These are phyloP conservation scores for Peltaster fructicola DNA, from an alignment of 2,329 filamentous ascomycete species.

Conservation along the genomic window DNA sequence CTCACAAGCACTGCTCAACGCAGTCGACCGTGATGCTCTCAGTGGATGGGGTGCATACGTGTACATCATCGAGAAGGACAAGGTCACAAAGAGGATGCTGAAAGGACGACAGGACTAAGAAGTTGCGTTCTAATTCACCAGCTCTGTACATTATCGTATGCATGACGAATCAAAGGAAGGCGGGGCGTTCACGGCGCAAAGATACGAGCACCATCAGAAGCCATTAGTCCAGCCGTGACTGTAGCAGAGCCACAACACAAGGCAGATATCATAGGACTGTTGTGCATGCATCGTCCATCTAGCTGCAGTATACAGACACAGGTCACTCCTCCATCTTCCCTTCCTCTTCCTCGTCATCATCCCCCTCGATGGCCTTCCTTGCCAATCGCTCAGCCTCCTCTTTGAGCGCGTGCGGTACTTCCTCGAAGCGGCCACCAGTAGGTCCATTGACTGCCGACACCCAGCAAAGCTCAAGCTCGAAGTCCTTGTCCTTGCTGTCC, in stretches of 20 bases:
- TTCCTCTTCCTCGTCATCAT: slow-evolving; percentile 68
- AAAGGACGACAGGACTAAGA: slow-evolving; percentile 90
- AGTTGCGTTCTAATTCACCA: no score
- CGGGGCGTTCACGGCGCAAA: no score
- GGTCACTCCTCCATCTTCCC: slow-evolving; percentile 94
- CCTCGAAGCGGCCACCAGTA: slow-evolving; percentile 81
- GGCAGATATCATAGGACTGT: no score
- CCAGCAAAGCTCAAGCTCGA: slow-evolving; percentile 99
- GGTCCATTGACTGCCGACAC: slow-evolving; percentile 71
- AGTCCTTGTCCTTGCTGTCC: slow-evolving; percentile 99
- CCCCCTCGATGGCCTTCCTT: slow-evolving; percentile 73
- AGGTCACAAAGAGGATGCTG: slow-evolving; percentile 96
- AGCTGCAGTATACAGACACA: no score
- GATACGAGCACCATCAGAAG: no score
- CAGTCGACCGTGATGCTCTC: slow-evolving; percentile 87
- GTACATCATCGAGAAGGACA: slow-evolving; percentile 99
- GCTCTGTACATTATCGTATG: no score
- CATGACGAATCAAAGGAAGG: no score
- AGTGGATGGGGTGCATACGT: slow-evolving; percentile 98
- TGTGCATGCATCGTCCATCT: no score
- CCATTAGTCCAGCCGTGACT: no score
- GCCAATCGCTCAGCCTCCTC: slow-evolving; percentile 89
- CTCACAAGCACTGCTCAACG: slow-evolving; percentile 87
- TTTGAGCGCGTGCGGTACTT: slow-evolving; percentile 76
- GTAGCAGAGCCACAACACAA: no score